Base-by-base conservation (phyloP, 2,329 filamentous ascomycete species). In the Harringtonia aguacate region DNA sequence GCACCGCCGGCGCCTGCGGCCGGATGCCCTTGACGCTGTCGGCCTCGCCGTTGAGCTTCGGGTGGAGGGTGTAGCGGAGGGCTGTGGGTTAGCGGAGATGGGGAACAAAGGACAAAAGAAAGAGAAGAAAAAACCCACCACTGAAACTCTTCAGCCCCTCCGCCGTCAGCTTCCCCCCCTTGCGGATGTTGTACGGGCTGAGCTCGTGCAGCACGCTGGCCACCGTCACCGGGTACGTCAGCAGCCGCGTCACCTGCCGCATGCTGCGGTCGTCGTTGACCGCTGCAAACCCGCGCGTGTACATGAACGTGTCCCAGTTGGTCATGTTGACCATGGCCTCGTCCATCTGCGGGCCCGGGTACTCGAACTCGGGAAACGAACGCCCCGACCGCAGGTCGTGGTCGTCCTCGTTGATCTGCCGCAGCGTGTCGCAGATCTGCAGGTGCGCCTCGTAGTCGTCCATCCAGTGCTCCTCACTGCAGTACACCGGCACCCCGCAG, bases 281-380 rank as follows among this genome's bases (percentile, higher is more conserved):
- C 6, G 94, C 94, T 52, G 83, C 77, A 56, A 92, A 97, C 55
- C 94, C 84, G 56, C 92, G 75, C 4, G 88, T 94, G 60, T 95
- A 98, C 58, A 98, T 70, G 55, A 94, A 86, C 0, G 92, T 97
- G 62, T 98, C 92, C 92, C 92, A 98, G 62, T 94, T 98, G 36
- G 84, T 94, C 84, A 98, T 89, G 64, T 98, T 98, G 52, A 95
- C 79, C 52, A 92, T 73, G 29, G 88, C 86, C 61, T 95, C 90
- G 52, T 95, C 89, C 60, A 95, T 80, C 66, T 95, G 89, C 44
- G 81, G 73, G 14, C 84, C 86, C 0, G 92, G 88, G 58, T 95
- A 94, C 49, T 89, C 80, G 57, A 94, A 97, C 62, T 98, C 94
- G 14, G 85, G 82, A 63, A 98, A 98, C 62, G 87, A 84, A 24